Percentiles rank a stretch among this genome's conserved stretches.
Evolutionary conservation across 2,329 filamentous ascomycete genomes (phyloP).

Genomic region (Phyllosticta paracitricarpa): DNA sequence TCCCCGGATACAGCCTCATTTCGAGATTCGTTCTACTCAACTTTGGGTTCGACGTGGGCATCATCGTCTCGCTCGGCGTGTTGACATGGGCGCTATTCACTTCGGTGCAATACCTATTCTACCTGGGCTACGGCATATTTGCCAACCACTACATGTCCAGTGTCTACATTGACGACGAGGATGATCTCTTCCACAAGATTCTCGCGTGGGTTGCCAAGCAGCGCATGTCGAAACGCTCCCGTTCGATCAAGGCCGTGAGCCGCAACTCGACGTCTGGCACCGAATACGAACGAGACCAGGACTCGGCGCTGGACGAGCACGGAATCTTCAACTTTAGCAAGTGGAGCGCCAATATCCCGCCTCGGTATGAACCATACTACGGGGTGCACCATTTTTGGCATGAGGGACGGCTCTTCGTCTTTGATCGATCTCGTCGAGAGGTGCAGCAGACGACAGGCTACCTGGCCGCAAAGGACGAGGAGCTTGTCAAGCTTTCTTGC

Average conservation of each 20-base stretch:
- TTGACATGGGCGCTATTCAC: constrained; percentile 33
- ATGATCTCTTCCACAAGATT: constrained; percentile 34
- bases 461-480: constrained; percentile 23
- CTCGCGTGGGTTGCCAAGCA: constrained; percentile 36
- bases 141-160: constrained; percentile 29
- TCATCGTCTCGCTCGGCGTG: constrained; percentile 35
- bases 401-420: constrained; percentile 30
- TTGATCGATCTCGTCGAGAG: constrained; percentile 29
- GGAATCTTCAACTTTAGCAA: constrained; percentile 42
- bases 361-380: constrained; percentile 40
- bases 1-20: constrained; percentile 41
- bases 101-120: constrained; percentile 27
- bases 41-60: constrained; percentile 39
- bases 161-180: constrained; percentile 35
- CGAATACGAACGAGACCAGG: constrained; percentile 24
- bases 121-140: constrained; percentile 22
- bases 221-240: constrained; percentile 25
- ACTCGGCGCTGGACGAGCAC: constrained; percentile 27
- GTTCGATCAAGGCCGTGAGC: constrained; percentile 32
- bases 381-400: constrained; percentile 36
- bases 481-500: constrained; percentile 36
- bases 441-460: constrained; percentile 16
- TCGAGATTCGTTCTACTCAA: constrained; percentile 32
- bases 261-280: constrained; percentile 24
- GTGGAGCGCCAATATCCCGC: constrained; percentile 38